These are phyloP conservation scores for Rhinocladiella similis DNA, from an alignment of 2,329 filamentous ascomycete genomes.

Conservation along the genomic window DNA sequence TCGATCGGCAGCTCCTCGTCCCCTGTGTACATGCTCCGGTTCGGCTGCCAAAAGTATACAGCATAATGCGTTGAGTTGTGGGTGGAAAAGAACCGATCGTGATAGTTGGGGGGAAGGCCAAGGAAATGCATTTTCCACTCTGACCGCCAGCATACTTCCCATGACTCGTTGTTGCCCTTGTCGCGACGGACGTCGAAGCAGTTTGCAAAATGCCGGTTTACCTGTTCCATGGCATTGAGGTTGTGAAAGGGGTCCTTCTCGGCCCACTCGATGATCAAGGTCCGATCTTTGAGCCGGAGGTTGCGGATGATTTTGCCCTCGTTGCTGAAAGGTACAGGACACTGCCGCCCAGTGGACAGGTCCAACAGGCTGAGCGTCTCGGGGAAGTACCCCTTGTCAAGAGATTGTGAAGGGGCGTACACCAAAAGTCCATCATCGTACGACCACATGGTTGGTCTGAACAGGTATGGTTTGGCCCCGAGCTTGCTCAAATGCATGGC, in stretches of 20 bases:
- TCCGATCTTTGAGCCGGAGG: constrained; percentile 52
- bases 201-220: constrained; percentile 61
- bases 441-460: constrained; percentile 52
- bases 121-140: constrained; percentile 63
- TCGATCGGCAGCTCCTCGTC: constrained; percentile 60
- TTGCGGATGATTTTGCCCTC: constrained; percentile 54
- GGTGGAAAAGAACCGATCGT: constrained; percentile 63
- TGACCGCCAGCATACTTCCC: constrained; percentile 50
- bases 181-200: constrained; percentile 53
- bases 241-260: constrained; percentile 54
- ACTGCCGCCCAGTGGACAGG: constrained; percentile 46
- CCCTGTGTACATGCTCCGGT: constrained; percentile 53
- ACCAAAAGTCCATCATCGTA: constrained; percentile 59
- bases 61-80: constrained; percentile 62
- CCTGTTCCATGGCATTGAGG: constrained; percentile 52
- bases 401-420: constrained; percentile 43
- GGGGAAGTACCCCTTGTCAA: constrained; percentile 31
- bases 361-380: constrained; percentile 50
- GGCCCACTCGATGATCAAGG: constrained; percentile 67
- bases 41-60: constrained; percentile 63
- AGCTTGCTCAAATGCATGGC: constrained; percentile 23
- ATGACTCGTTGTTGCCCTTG: constrained; percentile 1
- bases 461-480: constrained; percentile 35
- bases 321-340: constrained; percentile 53
- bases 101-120: constrained; percentile 55